Evolutionary conservation across 2,329 filamentous ascomycete genomes (phyloP).

Genomic region (Aspergillus tanneri): DNA sequence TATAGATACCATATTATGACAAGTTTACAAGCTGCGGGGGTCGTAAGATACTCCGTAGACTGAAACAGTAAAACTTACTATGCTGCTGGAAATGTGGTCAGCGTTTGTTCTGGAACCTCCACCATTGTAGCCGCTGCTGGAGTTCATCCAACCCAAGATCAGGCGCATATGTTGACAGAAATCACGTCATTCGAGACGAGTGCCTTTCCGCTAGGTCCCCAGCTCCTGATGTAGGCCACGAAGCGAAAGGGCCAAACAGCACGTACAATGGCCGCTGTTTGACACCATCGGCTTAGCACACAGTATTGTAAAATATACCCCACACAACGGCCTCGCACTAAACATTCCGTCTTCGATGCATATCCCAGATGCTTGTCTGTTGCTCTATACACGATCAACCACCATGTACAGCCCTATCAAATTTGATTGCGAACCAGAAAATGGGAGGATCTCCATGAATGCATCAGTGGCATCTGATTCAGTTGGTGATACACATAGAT

Average conservation of each 20-base stretch:
- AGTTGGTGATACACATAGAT: no score
- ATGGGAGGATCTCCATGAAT: neutral
- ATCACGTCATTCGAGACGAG: no score
- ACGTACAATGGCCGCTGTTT: neutral
- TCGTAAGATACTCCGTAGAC: no score
- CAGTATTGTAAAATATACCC: slow-evolving; percentile 4
- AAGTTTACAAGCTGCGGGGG: neutral
- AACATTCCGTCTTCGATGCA: slow-evolving; percentile 8
- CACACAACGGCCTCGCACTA: slow-evolving; percentile 10
- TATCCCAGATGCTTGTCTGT: slow-evolving; percentile 11
- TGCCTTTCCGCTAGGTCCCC: no score
- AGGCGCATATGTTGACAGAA: no score
- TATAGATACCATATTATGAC: neutral
- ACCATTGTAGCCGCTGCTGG: no score
- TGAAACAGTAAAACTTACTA: no score
- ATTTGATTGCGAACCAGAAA: neutral
- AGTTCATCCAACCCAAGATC: no score
- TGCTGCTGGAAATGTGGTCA: no score
- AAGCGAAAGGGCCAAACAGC: neutral
- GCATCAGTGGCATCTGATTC: slow-evolving; percentile 1
- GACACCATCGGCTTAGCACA: neutral
- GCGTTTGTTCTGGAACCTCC: no score
- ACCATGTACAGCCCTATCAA: slow-evolving; percentile 4
- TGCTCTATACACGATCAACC: slow-evolving; percentile 9
- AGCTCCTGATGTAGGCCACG: no score